phyloP scores from a whole-genome alignment of 2,329 filamentous ascomycete genomes.

The Verruconis gallopava region DNA sequence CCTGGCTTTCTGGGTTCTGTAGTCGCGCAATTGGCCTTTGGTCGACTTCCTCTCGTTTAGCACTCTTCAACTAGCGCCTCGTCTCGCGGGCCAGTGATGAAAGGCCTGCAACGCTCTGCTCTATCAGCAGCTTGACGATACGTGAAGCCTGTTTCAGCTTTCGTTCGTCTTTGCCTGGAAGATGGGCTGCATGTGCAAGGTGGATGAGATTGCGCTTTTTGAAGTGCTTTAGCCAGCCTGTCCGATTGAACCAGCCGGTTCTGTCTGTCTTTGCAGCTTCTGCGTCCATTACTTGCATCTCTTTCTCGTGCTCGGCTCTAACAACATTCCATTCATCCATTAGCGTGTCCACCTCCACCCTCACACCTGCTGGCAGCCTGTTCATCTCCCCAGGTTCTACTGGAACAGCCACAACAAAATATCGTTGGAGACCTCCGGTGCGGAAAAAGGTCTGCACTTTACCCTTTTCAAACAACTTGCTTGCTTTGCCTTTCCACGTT shows the following conservation, averaged over 20 bases:
- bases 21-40: slow-evolving; percentile 12
- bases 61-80: slow-evolving; percentile 12
- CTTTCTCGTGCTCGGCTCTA: background rate
- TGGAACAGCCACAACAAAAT: slow-evolving; percentile 10
- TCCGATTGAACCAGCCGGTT: slow-evolving; percentile 12
- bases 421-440: slow-evolving; percentile 9
- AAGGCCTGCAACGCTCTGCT: slow-evolving; percentile 13
- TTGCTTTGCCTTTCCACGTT: background rate
- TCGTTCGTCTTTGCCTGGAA: background rate
- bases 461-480: background rate
- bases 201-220: slow-evolving; percentile 8
- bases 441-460: slow-evolving; percentile 13
- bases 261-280: slow-evolving; percentile 11
- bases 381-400: background rate
- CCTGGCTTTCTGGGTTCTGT: slow-evolving; percentile 14
- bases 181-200: slow-evolving; percentile 9
- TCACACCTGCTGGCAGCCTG: too few species aligned
- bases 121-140: slow-evolving; percentile 10
- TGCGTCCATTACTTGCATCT: slow-evolving; percentile 9
- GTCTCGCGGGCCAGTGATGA: slow-evolving; percentile 11
- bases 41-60: slow-evolving; percentile 11
- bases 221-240: slow-evolving; percentile 11
- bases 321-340: background rate
- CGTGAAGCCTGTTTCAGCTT: slow-evolving; percentile 7
- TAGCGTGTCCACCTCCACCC: slow-evolving; percentile 1